Evolutionary conservation across 345 rosid species (phyloP).

Genomic region (Bruguiera parviflora): DNA sequence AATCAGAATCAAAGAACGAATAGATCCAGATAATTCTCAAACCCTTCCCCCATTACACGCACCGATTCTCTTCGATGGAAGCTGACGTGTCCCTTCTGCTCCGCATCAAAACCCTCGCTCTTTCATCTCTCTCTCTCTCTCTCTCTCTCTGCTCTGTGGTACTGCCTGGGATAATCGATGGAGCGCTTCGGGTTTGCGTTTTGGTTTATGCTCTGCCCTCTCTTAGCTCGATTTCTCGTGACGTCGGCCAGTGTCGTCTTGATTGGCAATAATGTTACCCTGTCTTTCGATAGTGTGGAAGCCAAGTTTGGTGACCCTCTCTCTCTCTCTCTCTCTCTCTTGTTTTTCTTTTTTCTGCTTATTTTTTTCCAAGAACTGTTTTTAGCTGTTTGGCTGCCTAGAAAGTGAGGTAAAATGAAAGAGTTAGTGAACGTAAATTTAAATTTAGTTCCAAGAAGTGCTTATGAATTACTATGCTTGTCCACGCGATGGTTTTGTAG

Average conservation of each 20-base stretch:
- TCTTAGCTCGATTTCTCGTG: slow-evolving; percentile 29
- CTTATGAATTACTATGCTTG: neutral
- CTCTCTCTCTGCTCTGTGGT: neutral
- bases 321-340: neutral
- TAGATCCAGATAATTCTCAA: neutral
- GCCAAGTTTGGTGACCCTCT: slow-evolving; percentile 71
- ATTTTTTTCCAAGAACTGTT: neutral
- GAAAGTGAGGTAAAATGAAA: neutral
- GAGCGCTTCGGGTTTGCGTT: slow-evolving; percentile 5
- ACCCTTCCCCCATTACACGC: no score
- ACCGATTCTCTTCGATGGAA: slow-evolving; percentile 53
- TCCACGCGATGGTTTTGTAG: slow-evolving; percentile 36
- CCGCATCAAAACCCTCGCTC: slow-evolving; percentile 29
- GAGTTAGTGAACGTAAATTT: no score
- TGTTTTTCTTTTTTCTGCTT: no score
- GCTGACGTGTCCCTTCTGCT: slow-evolving; percentile 65
- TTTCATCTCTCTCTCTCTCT: neutral
- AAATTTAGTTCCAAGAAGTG: neutral
- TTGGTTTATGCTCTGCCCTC: slow-evolving; percentile 31
- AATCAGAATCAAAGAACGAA: neutral
- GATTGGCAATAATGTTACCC: slow-evolving; percentile 55
- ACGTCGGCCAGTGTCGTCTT: slow-evolving; percentile 56
- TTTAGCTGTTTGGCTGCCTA: slow-evolving; percentile 9
- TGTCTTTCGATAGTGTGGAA: slow-evolving; percentile 70
- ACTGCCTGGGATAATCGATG: neutral